These are phyloP conservation scores for Hansenula sp. DNA, from an alignment of 1,139 yeast species.

Conservation along the genomic window DNA sequence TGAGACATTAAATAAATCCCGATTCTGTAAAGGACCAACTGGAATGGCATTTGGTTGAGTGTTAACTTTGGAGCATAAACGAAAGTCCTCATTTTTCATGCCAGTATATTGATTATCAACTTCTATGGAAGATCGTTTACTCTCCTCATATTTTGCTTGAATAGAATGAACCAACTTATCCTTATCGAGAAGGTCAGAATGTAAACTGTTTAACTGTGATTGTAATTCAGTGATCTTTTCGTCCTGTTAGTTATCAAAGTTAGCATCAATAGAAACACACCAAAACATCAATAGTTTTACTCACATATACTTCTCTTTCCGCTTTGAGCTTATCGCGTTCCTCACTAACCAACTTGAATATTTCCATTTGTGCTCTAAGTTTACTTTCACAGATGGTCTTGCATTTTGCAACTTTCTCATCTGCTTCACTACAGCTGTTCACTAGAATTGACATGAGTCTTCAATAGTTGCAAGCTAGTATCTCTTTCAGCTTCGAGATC, in stretches of 20 bases:
- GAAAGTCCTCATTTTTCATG: neutral
- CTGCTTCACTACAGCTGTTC: constrained; percentile 5
- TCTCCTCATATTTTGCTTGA: neutral
- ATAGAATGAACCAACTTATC: neutral
- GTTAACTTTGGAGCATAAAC: neutral
- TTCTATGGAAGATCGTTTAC: neutral
- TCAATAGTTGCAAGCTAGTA: neutral
- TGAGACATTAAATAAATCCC: neutral
- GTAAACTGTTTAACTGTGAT: no score
- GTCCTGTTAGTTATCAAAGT: no score
- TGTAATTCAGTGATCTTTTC: no score
- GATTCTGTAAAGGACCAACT: neutral
- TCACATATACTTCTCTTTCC: neutral
- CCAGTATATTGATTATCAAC: no score
- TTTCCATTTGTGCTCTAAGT: constrained; percentile 16
- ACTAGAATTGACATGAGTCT: constrained; percentile 1
- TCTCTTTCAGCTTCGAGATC: neutral
- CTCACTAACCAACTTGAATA: constrained; percentile 11
- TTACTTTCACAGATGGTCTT: constrained; percentile 13
- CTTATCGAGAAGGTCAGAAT: neutral
- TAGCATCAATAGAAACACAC: no score
- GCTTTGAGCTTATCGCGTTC: constrained; percentile 14
- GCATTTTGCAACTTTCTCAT: constrained; percentile 10
- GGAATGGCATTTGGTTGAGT: neutral
- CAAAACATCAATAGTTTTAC: neutral